phyloP scores from a whole-genome alignment of 345 rosid species.

The Aquilaria malaccensis region DNA sequence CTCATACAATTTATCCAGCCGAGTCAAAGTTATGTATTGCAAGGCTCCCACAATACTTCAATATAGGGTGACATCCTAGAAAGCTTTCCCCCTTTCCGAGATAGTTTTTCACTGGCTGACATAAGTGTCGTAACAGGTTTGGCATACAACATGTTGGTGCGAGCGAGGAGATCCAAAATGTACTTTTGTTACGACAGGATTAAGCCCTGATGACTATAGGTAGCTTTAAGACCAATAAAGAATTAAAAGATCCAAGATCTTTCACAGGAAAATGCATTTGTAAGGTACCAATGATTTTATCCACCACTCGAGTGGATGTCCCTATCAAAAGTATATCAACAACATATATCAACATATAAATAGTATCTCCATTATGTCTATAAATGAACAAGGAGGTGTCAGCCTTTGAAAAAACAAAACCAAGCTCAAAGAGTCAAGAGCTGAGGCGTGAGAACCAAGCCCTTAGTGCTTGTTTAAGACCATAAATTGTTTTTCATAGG shows the following conservation, averaged over 20 bases:
- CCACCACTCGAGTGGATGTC: background rate
- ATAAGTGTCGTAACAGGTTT: background rate
- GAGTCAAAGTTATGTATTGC: too few species aligned
- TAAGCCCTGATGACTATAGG: background rate
- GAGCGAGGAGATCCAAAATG: background rate
- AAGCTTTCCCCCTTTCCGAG: background rate
- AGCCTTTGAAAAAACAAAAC: background rate
- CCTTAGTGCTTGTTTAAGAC: background rate
- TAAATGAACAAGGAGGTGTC: background rate
- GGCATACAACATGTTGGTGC: background rate
- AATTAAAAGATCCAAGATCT: background rate
- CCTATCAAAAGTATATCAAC: background rate
- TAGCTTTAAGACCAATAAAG: background rate
- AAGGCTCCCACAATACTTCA: background rate
- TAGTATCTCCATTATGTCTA: too few species aligned
- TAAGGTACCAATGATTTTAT: background rate
- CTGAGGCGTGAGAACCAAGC: background rate
- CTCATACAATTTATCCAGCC: too few species aligned
- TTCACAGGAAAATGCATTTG: background rate
- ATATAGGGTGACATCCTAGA: background rate
- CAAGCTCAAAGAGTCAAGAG: background rate
- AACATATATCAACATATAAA: background rate
- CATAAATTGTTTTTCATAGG: background rate
- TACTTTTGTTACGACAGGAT: background rate
- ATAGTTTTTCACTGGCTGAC: background rate